Evolutionary conservation across 495 filamentous ascomycete genomes (phyloP).

Genomic region (Tuber umbilicatum): DNA sequence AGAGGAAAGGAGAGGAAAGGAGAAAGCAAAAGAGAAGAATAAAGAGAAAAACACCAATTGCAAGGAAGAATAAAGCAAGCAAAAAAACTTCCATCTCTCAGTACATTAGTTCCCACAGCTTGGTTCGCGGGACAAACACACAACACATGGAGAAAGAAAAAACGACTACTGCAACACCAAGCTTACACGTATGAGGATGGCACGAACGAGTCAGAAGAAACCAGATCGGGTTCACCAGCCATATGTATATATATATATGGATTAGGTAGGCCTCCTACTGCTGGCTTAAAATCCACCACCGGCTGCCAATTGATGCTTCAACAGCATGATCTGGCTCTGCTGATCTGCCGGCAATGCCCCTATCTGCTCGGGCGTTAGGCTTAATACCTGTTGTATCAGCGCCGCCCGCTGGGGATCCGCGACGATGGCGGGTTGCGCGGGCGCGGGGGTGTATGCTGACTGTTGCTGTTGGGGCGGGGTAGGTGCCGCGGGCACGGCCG

Average conservation of each 20-base stretch:
- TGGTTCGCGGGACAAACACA: slow-evolving; percentile 23
- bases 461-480: slow-evolving; percentile 23
- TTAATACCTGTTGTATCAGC: slow-evolving; percentile 41
- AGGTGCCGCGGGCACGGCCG: slow-evolving; percentile 25
- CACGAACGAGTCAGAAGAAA: not conserved
- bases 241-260: not conserved
- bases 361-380: slow-evolving; percentile 41
- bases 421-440: slow-evolving; percentile 13
- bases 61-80: not conserved
- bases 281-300: slow-evolving; percentile 24
- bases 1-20: not conserved
- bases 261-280: not conserved
- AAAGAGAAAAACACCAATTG: not conserved
- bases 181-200: not conserved
- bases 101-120: slow-evolving; percentile 1
- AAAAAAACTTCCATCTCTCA: not conserved
- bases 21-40: not conserved
- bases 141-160: slow-evolving; percentile 7
- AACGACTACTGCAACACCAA: slow-evolving; percentile 5
- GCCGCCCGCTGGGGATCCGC: slow-evolving; percentile 32
- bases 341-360: slow-evolving; percentile 37
- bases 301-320: slow-evolving; percentile 38
- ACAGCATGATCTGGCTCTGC: slow-evolving; percentile 40
- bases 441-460: slow-evolving; percentile 9
- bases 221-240: not conserved